These are phyloP conservation scores for Bassia scoparia DNA, from an alignment of 148 eudicot genomes.

Conservation along the genomic window DNA sequence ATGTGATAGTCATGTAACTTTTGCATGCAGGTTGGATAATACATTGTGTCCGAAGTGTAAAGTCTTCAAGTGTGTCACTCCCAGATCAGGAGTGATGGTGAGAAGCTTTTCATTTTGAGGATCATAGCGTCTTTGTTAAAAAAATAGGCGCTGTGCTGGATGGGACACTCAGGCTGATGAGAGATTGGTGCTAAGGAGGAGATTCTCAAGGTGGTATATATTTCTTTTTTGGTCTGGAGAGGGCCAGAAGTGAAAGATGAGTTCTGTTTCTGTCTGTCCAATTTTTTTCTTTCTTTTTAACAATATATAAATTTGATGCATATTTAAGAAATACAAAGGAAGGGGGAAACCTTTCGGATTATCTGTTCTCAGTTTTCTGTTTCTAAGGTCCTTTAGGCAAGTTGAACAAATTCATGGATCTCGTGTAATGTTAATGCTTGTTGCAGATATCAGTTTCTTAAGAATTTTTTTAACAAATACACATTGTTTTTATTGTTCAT, in stretches of 20 bases:
- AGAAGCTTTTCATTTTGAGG: slow-evolving; percentile 30
- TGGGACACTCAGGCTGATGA: slow-evolving; percentile 11
- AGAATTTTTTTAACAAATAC: not conserved
- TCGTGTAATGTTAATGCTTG: not conserved
- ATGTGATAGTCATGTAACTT: not conserved
- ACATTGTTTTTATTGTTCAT: not conserved
- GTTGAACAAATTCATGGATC: not conserved
- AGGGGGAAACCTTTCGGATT: too few species aligned
- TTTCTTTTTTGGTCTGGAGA: not conserved
- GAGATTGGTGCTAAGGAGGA: not conserved
- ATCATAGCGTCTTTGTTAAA: too few species aligned
- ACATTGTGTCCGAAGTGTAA: slow-evolving; percentile 77
- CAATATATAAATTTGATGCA: too few species aligned
- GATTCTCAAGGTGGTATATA: slow-evolving; percentile 7
- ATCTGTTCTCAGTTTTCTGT: not conserved
- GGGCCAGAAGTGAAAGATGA: not conserved
- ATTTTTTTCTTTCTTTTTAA: not conserved
- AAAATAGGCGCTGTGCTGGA: too few species aligned
- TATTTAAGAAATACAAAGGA: too few species aligned
- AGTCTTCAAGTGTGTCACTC: slow-evolving; percentile 90
- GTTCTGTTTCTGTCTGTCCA: not conserved
- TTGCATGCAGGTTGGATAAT: slow-evolving; percentile 60
- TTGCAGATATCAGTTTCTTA: not conserved
- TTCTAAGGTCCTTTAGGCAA: not conserved
- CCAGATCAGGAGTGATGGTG: slow-evolving; percentile 63